phyloP scores from a whole-genome alignment of 148 eudicot genomes.

The Talinum fruticosum region DNA sequence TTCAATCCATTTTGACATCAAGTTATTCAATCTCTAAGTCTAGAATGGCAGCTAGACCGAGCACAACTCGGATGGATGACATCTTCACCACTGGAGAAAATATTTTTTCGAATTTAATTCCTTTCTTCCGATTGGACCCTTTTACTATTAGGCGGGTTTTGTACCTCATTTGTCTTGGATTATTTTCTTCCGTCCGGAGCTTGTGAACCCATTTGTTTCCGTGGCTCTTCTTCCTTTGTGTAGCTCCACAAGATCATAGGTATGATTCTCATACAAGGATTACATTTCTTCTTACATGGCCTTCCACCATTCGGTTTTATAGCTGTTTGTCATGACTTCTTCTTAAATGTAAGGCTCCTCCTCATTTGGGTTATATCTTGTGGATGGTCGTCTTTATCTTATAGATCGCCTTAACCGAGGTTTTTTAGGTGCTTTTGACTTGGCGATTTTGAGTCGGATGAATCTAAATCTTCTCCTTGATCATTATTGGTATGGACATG shows the following conservation, averaged over 20 bases:
- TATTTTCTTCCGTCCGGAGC: background rate
- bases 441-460: too few species aligned
- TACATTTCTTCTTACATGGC: slow-evolving; percentile 7
- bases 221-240: too few species aligned
- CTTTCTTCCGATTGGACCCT: background rate
- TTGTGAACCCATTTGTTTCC: slow-evolving; percentile 4
- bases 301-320: background rate
- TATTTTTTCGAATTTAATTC: background rate
- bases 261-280: slow-evolving; percentile 10
- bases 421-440: too few species aligned
- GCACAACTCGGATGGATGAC: background rate
- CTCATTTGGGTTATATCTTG: background rate
- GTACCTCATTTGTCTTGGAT: background rate
- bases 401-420: background rate
- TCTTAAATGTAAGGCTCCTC: background rate
- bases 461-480: too few species aligned
- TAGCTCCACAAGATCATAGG: too few species aligned
- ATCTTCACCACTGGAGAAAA: slow-evolving; percentile 11
- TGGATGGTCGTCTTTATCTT: background rate
- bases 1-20: too few species aligned
- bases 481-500: too few species aligned
- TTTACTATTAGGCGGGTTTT: slow-evolving; percentile 9
- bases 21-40: slow-evolving; percentile 5
- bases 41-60: background rate
- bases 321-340: background rate